These are phyloP conservation scores for Nasturtium officinale DNA, from an alignment of 345 rosid species.

Conservation along the genomic window DNA sequence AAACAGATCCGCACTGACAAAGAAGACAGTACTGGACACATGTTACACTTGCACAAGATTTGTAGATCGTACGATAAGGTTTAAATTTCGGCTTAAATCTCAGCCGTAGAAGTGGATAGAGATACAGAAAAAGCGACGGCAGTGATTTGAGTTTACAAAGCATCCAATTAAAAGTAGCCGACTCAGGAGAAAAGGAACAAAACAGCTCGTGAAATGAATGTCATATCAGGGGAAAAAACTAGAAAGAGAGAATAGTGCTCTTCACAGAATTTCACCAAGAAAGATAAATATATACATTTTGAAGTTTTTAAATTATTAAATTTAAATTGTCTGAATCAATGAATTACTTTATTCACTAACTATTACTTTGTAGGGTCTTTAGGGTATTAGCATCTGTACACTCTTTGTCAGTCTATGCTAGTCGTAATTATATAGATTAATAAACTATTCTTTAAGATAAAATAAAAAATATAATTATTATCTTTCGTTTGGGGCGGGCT, in stretches of 20 bases:
- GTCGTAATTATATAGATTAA: no score
- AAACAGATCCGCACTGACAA: constrained; percentile 33
- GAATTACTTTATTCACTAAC: constrained; percentile 25
- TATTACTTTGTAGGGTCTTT: neutral
- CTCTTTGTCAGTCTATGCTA: constrained; percentile 15
- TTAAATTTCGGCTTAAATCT: constrained; percentile 22
- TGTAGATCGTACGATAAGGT: constrained; percentile 30
- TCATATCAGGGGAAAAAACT: constrained; percentile 28
- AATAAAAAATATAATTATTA: no score
- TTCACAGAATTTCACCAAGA: constrained; percentile 14
- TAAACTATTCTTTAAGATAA: no score
- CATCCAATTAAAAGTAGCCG: constrained; percentile 42
- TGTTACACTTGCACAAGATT: constrained; percentile 30
- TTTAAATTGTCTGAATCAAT: constrained; percentile 21
- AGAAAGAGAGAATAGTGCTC: constrained; percentile 25
- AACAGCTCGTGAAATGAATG: constrained; percentile 47
- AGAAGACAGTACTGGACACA: constrained; percentile 40
- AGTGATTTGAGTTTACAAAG: constrained; percentile 20
- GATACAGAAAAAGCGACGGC: constrained; percentile 9
- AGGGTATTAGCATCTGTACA: constrained; percentile 13
- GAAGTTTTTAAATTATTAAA: neutral
- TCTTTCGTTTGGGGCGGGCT: no score
- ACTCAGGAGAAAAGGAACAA: constrained; percentile 41
- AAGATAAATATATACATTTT: neutral
- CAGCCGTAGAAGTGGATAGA: constrained; percentile 19